Percentiles rank a stretch among this genome's conserved stretches.
Evolutionary conservation across 202 grass and related monocot species (phyloP).

Genomic region (Zizania palustris): DNA sequence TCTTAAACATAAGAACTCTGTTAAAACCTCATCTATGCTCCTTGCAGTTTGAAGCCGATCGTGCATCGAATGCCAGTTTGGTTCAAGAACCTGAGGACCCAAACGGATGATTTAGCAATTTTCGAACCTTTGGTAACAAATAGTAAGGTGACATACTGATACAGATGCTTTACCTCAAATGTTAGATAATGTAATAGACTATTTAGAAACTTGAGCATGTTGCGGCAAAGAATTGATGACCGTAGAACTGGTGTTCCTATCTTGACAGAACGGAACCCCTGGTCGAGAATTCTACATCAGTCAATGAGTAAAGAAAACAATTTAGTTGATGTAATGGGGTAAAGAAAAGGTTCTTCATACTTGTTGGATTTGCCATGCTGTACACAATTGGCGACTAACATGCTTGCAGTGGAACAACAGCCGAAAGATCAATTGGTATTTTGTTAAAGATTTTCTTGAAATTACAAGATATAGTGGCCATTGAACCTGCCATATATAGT

Average conservation of each 20-base stretch:
- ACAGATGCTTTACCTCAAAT: conserved; percentile 72
- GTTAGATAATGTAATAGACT: conserved; percentile 98
- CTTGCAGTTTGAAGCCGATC: conserved; percentile 72
- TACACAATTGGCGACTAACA: conserved; percentile 81
- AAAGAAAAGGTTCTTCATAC: conserved; percentile 47
- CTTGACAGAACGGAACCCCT: conserved; percentile 75
- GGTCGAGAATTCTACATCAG: conserved; percentile 43
- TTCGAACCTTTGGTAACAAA: not conserved
- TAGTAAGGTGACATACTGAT: not conserved
- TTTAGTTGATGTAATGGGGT: conserved; percentile 8
- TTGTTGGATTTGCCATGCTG: conserved; percentile 94
- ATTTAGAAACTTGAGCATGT: conserved; percentile 97
- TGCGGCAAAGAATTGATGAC: conserved; percentile 90
- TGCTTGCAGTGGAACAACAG: conserved; percentile 97
- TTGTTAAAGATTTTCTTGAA: conserved; percentile 90
- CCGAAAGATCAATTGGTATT: conserved; percentile 94
- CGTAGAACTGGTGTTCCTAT: conserved; percentile 79
- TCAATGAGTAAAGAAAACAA: conserved; percentile 33
- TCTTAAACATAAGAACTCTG: conserved; percentile 22
- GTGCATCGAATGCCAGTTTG: conserved; percentile 96
- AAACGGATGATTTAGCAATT: conserved; percentile 35
- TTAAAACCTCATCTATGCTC: conserved; percentile 93
- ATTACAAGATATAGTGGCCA: conserved; percentile 97
- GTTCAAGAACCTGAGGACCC: conserved; percentile 81
- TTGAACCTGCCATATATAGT: conserved; percentile 71